Conservation (phyloP, 495 filamentous ascomycete species). For the Lepraria neglecta region DNA sequence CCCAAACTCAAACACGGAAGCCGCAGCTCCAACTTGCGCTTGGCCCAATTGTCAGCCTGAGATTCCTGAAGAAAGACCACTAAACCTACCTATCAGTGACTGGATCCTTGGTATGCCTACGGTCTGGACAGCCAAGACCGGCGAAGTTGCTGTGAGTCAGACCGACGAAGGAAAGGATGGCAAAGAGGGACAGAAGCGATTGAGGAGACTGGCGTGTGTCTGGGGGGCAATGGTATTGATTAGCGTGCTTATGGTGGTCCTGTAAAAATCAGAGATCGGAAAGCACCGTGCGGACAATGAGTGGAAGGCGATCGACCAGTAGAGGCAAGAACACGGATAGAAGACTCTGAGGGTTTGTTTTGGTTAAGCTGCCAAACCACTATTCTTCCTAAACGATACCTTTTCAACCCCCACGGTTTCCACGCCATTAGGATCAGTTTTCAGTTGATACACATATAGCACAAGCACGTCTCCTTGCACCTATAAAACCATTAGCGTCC, state of each 20-base stretch:
- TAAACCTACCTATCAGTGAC: conserved; percentile 15
- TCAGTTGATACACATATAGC: conserved; percentile 94
- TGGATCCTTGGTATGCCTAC: conserved; percentile 13
- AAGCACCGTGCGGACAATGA: background rate
- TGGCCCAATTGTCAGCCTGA: background rate
- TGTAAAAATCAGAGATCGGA: conserved; percentile 3
- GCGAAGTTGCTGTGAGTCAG: conserved; percentile 14
- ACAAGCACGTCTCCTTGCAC: conserved; percentile 97
- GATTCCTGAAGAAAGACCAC: background rate
- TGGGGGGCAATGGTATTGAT: conserved; percentile 11
- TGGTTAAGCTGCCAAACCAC: conserved; percentile 25
- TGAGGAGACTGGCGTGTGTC: conserved; percentile 5
- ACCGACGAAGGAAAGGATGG: conserved; percentile 6
- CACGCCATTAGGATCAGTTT: conserved; percentile 77
- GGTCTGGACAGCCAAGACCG: conserved; percentile 14
- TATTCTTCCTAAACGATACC: conserved; percentile 89
- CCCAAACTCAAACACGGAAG: background rate
- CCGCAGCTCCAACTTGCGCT: background rate
- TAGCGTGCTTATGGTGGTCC: conserved; percentile 7
- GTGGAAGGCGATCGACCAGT: background rate
- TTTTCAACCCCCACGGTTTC: conserved; percentile 97
- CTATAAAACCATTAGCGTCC: conserved; percentile 41
- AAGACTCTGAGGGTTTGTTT: background rate
- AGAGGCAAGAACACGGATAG: background rate
- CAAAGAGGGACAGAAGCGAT: background rate